Evolutionary conservation across 805 yeast species (phyloP).

Genomic region (Metschnikowia kunwiensis): DNA sequence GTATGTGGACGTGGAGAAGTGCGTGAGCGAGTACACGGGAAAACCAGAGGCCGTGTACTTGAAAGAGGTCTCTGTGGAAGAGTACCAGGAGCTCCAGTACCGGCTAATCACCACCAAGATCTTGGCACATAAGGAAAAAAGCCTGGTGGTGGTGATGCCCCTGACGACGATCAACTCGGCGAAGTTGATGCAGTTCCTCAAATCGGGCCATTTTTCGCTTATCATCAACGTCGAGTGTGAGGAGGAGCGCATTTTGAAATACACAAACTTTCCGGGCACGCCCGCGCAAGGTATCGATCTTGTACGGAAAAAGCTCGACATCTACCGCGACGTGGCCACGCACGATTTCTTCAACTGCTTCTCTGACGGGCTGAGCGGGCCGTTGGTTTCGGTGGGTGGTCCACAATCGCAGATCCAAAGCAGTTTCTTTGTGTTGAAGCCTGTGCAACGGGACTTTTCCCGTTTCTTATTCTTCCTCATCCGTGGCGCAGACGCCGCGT

Average conservation of each 20-base stretch:
- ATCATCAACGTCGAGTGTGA: constrained; percentile 19
- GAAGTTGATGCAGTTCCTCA: constrained; percentile 9
- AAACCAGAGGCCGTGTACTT: constrained; percentile 13
- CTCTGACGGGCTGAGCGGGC: constrained; percentile 4
- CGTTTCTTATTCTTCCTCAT: constrained; percentile 13
- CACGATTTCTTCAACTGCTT: constrained; percentile 16
- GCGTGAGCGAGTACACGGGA: constrained; percentile 14
- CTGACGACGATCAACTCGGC: constrained; percentile 13
- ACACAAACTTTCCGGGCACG: constrained; percentile 11
- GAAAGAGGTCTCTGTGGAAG: constrained; percentile 8
- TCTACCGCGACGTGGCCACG: constrained; percentile 10
- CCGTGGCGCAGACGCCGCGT: constrained; percentile 12
- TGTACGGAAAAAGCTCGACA: constrained; percentile 7
- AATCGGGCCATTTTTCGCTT: constrained; percentile 4
- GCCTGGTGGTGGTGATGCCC: constrained; percentile 14
- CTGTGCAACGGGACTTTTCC: constrained; percentile 12
- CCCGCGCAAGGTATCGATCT: constrained; percentile 9
- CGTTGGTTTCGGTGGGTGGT: not conserved
- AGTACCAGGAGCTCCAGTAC: constrained; percentile 9
- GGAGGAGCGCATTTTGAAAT: constrained; percentile 13
- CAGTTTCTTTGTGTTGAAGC: constrained; percentile 9
- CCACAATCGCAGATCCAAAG: not conserved
- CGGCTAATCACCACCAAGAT: constrained; percentile 4
- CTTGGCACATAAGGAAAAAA: not conserved
- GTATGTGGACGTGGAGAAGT: constrained; percentile 16